These are phyloP conservation scores for Macrophomina phaseolina DNA, from an alignment of 2,329 filamentous ascomycete genomes.

Conservation along the genomic window DNA sequence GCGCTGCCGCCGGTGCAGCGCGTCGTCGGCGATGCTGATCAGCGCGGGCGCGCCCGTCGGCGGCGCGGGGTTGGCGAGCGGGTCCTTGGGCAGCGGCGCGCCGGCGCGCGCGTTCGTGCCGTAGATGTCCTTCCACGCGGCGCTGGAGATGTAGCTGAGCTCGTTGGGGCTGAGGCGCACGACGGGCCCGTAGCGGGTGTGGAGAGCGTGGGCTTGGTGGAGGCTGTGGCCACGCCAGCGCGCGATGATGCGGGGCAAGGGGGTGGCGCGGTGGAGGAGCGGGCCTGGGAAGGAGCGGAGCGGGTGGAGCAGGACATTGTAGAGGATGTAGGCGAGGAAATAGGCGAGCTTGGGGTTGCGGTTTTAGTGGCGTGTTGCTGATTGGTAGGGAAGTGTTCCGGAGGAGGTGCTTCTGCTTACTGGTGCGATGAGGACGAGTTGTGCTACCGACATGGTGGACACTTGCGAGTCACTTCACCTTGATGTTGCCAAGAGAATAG, in stretches of 20 bases:
- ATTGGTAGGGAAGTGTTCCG: no score
- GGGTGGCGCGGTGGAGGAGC: no score
- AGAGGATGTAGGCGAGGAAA: not conserved
- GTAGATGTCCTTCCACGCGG: conserved; percentile 41
- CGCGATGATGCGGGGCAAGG: not conserved
- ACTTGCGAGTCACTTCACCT: no score
- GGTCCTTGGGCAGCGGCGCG: conserved; percentile 18
- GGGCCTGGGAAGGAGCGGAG: no score
- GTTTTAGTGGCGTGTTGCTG: no score
- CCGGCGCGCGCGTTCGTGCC: no score
- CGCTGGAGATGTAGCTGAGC: conserved; percentile 42
- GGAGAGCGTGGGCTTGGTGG: not conserved
- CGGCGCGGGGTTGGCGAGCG: conserved; percentile 29
- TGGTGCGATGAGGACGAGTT: no score
- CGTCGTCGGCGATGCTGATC: no score
- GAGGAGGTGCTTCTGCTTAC: no score
- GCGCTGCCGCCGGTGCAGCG: no score
- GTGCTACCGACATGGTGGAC: no score
- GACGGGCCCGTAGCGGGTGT: conserved; percentile 44
- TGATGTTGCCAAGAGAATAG: no score
- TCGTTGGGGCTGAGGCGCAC: conserved; percentile 51
- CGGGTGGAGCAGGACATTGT: not conserved
- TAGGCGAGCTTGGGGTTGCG: not conserved
- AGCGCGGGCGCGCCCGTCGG: conserved; percentile 25
- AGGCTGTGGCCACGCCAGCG: not conserved